These are phyloP conservation scores for Leccinum subfulvum DNA, from an alignment of 1,284 basidiomycete genomes.

Conservation along the genomic window DNA sequence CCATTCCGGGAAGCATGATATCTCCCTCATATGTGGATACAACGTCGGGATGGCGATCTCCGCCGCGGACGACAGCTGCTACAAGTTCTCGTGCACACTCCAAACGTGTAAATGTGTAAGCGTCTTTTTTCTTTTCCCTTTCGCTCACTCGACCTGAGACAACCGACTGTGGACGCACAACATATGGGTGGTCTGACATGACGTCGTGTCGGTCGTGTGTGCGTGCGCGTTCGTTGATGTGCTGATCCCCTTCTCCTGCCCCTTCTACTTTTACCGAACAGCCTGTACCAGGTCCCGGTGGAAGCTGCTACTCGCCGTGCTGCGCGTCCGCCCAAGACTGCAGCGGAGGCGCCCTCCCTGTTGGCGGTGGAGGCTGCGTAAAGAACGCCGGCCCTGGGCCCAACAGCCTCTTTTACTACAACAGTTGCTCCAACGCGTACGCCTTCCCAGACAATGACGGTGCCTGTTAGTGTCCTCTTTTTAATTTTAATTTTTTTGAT, in stretches of 20 bases:
- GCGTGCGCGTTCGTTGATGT: not conserved
- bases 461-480: constrained; percentile 2
- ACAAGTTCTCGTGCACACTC: constrained; percentile 22
- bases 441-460: constrained; percentile 27
- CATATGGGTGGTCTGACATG: not conserved
- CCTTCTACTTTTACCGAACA: not conserved
- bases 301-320: constrained; percentile 25
- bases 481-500: too few relatives aligned
- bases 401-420: constrained; percentile 23
- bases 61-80: not conserved
- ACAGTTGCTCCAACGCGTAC: constrained; percentile 23
- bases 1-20: constrained; percentile 20
- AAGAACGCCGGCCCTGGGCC: constrained; percentile 26
- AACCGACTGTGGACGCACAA: not conserved
- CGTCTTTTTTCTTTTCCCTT: not conserved
- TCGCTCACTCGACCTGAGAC: not conserved
- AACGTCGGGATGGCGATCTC: constrained; percentile 1
- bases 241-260: not conserved
- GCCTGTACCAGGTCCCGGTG: constrained; percentile 24
- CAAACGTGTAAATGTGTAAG: constrained; percentile 10
- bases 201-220: not conserved
- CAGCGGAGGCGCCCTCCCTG: constrained; percentile 21
- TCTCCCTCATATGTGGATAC: not conserved
- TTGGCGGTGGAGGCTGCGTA: constrained; percentile 23
- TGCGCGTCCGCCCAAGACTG: constrained; percentile 20